These are phyloP conservation scores for Talaromyces piceae DNA, from an alignment of 2,329 filamentous ascomycete genomes.

Conservation along the genomic window DNA sequence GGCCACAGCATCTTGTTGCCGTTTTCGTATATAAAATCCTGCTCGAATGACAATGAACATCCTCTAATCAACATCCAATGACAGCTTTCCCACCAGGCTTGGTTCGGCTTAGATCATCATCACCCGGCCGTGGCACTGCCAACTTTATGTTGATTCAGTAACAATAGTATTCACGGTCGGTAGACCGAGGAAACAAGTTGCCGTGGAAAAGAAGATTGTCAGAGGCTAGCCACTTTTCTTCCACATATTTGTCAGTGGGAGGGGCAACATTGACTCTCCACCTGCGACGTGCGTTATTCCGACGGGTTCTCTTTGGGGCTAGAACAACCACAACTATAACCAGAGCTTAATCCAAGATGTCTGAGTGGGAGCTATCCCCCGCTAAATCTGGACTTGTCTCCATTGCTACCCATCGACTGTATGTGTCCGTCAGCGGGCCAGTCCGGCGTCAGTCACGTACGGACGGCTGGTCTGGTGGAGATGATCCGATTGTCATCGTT, in stretches of 20 bases:
- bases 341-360: background rate
- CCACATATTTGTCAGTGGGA: background rate
- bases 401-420: conserved; percentile 28
- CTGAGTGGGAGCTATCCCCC: conserved; percentile 3
- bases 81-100: background rate
- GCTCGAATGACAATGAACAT: background rate
- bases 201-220: no score
- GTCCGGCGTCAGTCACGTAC: conserved; percentile 8
- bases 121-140: background rate
- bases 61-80: background rate
- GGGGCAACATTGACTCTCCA: background rate
- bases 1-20: conserved; percentile 7
- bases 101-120: background rate
- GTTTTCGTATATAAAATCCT: conserved; percentile 8
- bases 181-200: background rate
- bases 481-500: conserved; percentile 27
- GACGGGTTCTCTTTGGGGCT: background rate
- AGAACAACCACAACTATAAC: background rate
- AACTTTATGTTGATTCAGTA: background rate
- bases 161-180: background rate
- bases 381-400: conserved; percentile 18
- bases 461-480: background rate
- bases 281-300: background rate
- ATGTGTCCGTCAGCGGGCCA: conserved; percentile 22
- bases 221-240: background rate